Evolutionary conservation across 192 early-diverging fungal species (phyloP).

Genomic region (Linnemannia exigua): DNA sequence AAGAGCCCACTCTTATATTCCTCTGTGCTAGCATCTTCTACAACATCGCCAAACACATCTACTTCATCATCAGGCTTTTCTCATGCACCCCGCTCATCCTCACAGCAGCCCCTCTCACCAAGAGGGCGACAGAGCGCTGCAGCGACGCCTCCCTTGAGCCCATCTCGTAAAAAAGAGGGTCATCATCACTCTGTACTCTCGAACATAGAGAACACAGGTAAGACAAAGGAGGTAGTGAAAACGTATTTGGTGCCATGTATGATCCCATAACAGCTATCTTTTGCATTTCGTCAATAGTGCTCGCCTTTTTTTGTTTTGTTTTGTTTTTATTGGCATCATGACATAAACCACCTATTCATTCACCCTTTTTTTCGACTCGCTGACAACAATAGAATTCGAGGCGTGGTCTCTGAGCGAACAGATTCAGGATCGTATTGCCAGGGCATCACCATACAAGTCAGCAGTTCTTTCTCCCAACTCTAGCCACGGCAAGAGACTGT

Average conservation of each 20-base stretch:
- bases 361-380: neutral
- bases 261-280: neutral
- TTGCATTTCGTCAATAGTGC: neutral
- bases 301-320: neutral
- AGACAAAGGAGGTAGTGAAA: neutral
- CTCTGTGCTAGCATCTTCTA: conserved; percentile 31
- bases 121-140: conserved; percentile 14
- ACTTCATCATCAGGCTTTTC: neutral
- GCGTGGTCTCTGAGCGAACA: conserved; percentile 42
- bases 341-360: neutral
- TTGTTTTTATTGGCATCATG: neutral
- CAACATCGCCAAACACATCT: conserved; percentile 15
- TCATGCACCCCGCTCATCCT: conserved; percentile 9
- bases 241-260: neutral
- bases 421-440: conserved; percentile 36
- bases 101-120: conserved; percentile 30
- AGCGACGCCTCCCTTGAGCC: conserved; percentile 49
- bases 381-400: conserved; percentile 40
- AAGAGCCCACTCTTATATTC: conserved; percentile 33
- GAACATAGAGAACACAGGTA: conserved; percentile 41
- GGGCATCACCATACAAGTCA: conserved; percentile 30
- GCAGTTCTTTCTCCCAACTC: conserved; percentile 21
- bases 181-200: conserved; percentile 24
- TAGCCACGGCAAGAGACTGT: neutral
- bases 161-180: conserved; percentile 43